These are phyloP conservation scores for Helminthosporium solani DNA, from an alignment of 2,329 filamentous ascomycete genomes.

Conservation along the genomic window DNA sequence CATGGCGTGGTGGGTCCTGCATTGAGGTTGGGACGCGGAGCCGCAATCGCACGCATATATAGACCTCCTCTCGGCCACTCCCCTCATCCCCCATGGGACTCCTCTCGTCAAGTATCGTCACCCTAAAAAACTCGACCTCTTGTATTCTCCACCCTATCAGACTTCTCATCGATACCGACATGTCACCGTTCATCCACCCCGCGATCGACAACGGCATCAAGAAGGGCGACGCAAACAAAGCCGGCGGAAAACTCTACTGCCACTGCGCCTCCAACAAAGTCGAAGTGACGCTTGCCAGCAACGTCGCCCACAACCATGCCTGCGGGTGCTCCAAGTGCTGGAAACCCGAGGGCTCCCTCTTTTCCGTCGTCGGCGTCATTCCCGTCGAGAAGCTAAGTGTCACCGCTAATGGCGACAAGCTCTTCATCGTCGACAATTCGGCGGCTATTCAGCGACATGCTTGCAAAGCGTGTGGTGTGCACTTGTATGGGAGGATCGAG, in stretches of 20 bases:
- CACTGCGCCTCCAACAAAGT: slow-evolving; percentile 59
- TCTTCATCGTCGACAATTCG: slow-evolving; percentile 56
- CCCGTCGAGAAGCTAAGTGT: slow-evolving; percentile 57
- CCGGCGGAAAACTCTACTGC: slow-evolving; percentile 63
- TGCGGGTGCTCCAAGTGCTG: slow-evolving; percentile 73
- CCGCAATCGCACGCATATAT: slow-evolving; percentile 14
- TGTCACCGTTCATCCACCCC: slow-evolving; percentile 58
- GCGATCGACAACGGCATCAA: slow-evolving; percentile 62
- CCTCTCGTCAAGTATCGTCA: not conserved
- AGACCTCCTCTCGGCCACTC: not conserved
- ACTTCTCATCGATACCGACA: slow-evolving; percentile 22
- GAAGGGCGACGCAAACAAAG: slow-evolving; percentile 51
- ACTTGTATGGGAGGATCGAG: slow-evolving; percentile 68
- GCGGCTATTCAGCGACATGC: slow-evolving; percentile 57
- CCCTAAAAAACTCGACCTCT: not conserved
- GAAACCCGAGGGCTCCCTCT: slow-evolving; percentile 65
- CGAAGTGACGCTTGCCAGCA: slow-evolving; percentile 57
- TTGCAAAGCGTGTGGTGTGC: slow-evolving; percentile 51
- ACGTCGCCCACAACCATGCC: slow-evolving; percentile 68
- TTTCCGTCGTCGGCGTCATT: slow-evolving; percentile 64
- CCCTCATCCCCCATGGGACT: not conserved
- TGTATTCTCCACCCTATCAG: not conserved
- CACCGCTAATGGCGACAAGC: slow-evolving; percentile 59
- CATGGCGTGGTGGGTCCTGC: not conserved
- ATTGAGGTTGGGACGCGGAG: slow-evolving; percentile 10